Evolutionary conservation across 768 basidiomycete species (phyloP).

Genomic region (Fomitopsis serialis): DNA sequence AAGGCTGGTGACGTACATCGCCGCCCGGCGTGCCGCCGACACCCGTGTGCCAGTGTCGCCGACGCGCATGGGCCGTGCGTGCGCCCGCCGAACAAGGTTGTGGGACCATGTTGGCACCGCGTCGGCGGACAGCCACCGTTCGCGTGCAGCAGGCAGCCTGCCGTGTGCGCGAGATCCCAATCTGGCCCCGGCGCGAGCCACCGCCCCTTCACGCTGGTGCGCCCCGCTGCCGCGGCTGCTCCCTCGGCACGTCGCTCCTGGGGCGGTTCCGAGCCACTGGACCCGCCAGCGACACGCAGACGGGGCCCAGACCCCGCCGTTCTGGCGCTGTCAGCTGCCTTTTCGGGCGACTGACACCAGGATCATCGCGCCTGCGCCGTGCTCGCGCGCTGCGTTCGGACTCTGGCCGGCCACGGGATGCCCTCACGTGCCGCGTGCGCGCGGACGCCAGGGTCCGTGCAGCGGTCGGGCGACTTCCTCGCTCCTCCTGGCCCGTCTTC

Average conservation of each 20-base stretch:
- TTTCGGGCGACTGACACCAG: not conserved
- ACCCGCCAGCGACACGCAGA: not conserved
- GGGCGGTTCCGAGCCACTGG: not conserved
- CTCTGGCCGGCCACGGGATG: not conserved
- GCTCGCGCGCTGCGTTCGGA: slow-evolving; percentile 1
- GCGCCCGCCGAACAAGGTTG: too few relatives aligned
- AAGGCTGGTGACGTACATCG: too few relatives aligned
- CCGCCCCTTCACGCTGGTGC: too few relatives aligned
- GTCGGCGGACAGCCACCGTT: not conserved
- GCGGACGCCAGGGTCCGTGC: not conserved
- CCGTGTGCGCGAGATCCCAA: not conserved
- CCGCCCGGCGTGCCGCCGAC: too few relatives aligned
- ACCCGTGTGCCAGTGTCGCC: too few relatives aligned
- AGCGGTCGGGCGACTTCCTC: too few relatives aligned
- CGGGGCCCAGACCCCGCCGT: not conserved
- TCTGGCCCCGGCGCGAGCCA: not conserved
- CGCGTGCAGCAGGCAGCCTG: not conserved
- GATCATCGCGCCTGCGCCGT: not conserved
- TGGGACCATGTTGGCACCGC: not conserved
- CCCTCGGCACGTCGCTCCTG: not conserved
- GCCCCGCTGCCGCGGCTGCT: not conserved
- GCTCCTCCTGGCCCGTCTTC: too few relatives aligned
- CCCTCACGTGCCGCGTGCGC: not conserved
- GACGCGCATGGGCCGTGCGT: too few relatives aligned
- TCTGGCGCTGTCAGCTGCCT: not conserved